Base-by-base conservation (phyloP, 108 stramenopile species). In the Mayamaea pseudoterrestris region DNA sequence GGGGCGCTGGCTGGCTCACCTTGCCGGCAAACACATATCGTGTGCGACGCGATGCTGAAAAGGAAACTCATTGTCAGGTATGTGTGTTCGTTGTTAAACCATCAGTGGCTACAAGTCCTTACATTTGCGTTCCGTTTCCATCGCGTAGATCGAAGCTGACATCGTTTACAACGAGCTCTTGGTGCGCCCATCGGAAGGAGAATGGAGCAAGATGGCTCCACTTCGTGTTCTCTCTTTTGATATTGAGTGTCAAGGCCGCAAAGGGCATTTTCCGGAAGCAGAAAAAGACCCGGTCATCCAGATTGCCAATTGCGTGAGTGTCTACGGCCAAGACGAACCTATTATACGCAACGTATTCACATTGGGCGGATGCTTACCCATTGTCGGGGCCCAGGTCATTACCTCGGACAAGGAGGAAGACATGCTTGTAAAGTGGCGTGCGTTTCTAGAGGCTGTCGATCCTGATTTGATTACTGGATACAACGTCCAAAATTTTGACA, bases 231-330 rank as follows among this genome's bases (percentile, higher is more conserved):
- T 99, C 17, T 86, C 85, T 9, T 76, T 94, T 14, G 98, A 99
- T 70, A 99, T 99, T 63, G 98, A 99, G 57, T 99, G 98, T 60
- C 79, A 88, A 58, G 97, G 97, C 21, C 71, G 98, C 17, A 96
- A 96, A 66, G 98, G 94, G 23, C 61, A 89, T 72, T 97, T 97
- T 44, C 93, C 94, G 14, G 94, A 99, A 58, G 93, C 98, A 2
- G 91, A 97, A 41, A 68, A 91, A 31, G 98, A 99, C 74, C 97
- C 98, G 21, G 98, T 99, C 34, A 99, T 99, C 69, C 98, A 99
- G 64, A 98, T 99, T 68, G 96, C 98, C n/a, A 94, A 93, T 61
- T 69, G 60, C 22, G 58, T 99, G 14, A 76, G 74, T 26, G 83
- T 95, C 2, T 97, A 97, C 49, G 98, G 98, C 3, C 53, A 66